phyloP scores from a whole-genome alignment of 2,329 filamentous ascomycete genomes.

The Cercospora canescens region DNA sequence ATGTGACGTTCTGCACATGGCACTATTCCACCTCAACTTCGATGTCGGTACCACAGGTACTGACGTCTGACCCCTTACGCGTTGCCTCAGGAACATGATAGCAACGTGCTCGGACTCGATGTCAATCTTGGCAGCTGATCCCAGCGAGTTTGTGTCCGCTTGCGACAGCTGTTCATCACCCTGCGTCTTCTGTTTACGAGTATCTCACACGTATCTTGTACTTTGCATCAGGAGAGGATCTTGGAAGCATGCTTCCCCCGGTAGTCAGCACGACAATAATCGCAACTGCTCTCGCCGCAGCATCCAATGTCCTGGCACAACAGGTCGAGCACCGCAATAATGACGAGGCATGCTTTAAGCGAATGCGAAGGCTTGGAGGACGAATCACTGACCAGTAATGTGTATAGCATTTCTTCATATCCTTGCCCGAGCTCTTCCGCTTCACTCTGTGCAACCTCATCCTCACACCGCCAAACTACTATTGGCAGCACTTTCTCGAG shows the following conservation, averaged over 20 bases:
- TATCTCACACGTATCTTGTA: neutral
- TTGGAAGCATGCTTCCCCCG: neutral
- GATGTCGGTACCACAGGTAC: no score
- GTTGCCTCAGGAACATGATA: neutral
- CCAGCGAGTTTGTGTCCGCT: neutral
- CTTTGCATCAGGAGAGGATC: neutral
- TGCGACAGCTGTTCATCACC: neutral
- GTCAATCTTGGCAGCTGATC: neutral
- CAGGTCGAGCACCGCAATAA: neutral
- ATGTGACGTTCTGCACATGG: no score
- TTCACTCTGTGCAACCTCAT: neutral
- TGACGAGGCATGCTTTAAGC: neutral
- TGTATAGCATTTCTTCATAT: neutral
- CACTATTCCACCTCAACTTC: no score
- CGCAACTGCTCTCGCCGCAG: neutral
- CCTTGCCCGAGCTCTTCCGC: neutral
- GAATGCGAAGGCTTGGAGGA: no score
- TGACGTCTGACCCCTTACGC: no score
- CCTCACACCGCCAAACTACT: neutral
- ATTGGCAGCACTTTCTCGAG: constrained; percentile 4
- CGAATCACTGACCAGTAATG: neutral
- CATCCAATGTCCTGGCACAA: neutral
- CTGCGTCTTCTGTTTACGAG: neutral
- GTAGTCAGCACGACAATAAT: neutral
- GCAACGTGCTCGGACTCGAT: neutral